Evolutionary conservation across 495 filamentous ascomycete species (phyloP), one percentile per base, ranked within the genome.

Genomic region (Penicillium odoratum): DNA sequence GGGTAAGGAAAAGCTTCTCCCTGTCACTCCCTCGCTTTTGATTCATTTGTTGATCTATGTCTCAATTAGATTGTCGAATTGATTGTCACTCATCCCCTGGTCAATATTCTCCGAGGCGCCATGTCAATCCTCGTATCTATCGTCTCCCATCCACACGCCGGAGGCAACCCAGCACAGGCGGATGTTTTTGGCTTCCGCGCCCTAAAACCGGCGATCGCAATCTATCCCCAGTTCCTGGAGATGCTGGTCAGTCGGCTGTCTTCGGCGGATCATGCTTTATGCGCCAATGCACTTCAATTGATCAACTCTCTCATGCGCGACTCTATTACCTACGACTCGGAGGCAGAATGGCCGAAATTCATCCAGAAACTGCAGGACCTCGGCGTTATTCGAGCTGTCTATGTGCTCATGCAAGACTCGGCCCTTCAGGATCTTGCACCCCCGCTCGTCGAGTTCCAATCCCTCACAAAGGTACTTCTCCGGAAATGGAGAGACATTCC

Each of bases 261-360:
- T 36, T 92, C 91, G 10, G 94, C 93, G 16, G 94, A 99, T 66
- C 95, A 99, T 74, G 92, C 93, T 3, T 81, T 99, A 16, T 98
- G 95, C 72, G 94, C 92, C 47, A 98, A 97, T 74, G 91, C 94
- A 3, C 76, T 99, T 36, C 92, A 95, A 76, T 77, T 99, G 56
- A 90, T 99, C 66, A 99, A 98, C 67, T 89, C 93, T 0, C 80
- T 99, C 18, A 95, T 98, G 81, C 83, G 94, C 47, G 95, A 99
- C 70, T 89, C 92, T 3, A 87, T 97, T 49, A 86, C 89, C n/a
- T 88, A 85, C 69, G 91, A 93, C 50, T 79, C 81, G 25, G 85
- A 83, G 47, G 64, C 70, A 4, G 93, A 98, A 67, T 99, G 95
- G 95, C 90, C 92, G 15, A 92, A 88, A 58, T 96, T 98, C 66